Base-by-base conservation (phyloP, 495 filamentous ascomycete species). In the Penicillium flavigenum region DNA sequence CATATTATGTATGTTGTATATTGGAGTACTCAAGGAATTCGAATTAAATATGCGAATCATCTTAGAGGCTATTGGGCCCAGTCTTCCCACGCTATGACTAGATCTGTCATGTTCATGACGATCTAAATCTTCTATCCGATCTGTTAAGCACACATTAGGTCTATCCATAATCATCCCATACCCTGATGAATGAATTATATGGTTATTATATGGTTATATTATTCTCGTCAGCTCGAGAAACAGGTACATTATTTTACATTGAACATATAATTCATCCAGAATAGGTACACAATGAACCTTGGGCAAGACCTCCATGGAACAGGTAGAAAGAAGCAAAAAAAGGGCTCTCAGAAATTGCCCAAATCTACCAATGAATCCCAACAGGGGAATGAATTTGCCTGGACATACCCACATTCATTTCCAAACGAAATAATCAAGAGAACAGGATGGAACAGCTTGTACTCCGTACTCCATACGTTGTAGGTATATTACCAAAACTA, bases 391-490 rank as follows among this genome's bases (percentile, higher is more conserved):
- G 43, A 24, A 26, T 14, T 24, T 10, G 44, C 26, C 45, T 26
- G 46, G 46, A 20, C 24, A 47, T 47, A 29, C 10, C 46, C 46
- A 48, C 27, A 48, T 48, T 48, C 45, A 47, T 47, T 32, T 7
- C 29, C 29, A 17, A 19, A 12, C 7, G 24, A 48, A 31, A 32
- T 29, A 9, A 16, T 16, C 5, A 39, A 36, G 34, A 2, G 36
- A 3, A 7, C 36, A 39, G 6, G 16, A 39, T 39, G 27, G 27
- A 29, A 29, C 27, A 29, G 27, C 27, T 8, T 29, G 27, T 29
- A 29, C 7, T 29, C 27, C 27, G 36, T 39, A 16, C 34, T 38
- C 32, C 36, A 3, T 39, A 38, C 5, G 16, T 39, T 39, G 36
- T 16, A 38, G 14, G 34, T 39, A 17, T 39, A 39, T 39, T 39